A percentile compares a stretch with the other conserved stretches of the same genome.
Conservation (phyloP, 192 early-diverging fungal genomes). For the Rhizophagus sp. region DNA sequence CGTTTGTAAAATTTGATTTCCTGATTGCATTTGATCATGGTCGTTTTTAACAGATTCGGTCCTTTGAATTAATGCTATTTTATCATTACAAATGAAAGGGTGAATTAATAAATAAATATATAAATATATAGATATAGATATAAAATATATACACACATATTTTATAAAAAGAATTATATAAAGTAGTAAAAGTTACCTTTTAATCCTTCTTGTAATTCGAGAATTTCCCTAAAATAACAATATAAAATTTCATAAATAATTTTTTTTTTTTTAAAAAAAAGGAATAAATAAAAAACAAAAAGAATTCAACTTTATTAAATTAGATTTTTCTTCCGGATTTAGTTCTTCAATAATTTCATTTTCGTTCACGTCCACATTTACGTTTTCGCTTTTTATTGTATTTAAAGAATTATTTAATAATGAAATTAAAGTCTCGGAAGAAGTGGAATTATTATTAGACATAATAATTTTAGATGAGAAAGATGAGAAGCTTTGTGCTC, state of each 20-base stretch:
- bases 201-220: conserved; percentile 28
- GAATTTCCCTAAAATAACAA: conserved; percentile 16
- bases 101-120: not conserved
- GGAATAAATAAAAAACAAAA: not conserved
- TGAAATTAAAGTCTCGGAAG: not conserved
- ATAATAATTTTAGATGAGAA: not conserved
- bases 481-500: too few relatives aligned
- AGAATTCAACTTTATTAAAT: conserved; percentile 21
- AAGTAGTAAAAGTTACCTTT: conserved; percentile 23
- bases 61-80: conserved; percentile 18
- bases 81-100: not conserved
- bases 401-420: not conserved
- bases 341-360: not conserved
- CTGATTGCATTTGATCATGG: conserved; percentile 29
- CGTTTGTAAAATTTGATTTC: conserved; percentile 32
- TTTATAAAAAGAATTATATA: not conserved
- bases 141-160: not conserved
- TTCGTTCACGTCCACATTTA: not conserved
- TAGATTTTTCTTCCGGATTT: conserved; percentile 9
- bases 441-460: not conserved
- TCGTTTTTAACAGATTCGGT: conserved; percentile 27
- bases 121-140: too few relatives aligned
- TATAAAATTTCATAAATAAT: not conserved
- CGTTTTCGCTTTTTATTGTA: not conserved
- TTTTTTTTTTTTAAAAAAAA: not conserved